A percentile compares a stretch with the other conserved stretches of the same genome.
Evolutionary conservation across 768 basidiomycete species (phyloP).

Genomic region (Psilocybe subaeruginosa): DNA sequence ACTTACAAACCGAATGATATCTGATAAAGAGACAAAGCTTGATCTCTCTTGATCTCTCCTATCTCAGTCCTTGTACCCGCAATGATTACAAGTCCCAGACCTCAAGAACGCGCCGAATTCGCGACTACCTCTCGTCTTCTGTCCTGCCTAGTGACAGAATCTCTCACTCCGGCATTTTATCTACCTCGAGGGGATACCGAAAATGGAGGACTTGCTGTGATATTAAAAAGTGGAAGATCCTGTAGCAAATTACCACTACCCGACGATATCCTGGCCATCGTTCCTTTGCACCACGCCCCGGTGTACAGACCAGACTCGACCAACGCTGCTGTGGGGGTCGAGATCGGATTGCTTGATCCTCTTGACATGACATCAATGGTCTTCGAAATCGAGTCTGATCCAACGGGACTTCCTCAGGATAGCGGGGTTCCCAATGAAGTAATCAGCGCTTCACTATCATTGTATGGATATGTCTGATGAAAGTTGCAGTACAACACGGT

Average conservation of each 20-base stretch:
- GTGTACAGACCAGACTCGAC: slow-evolving; percentile 42
- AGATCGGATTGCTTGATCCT: slow-evolving; percentile 56
- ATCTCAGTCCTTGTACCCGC: neutral
- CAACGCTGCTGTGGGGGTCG: slow-evolving; percentile 30
- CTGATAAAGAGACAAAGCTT: neutral
- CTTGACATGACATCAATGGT: slow-evolving; percentile 54
- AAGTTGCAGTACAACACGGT: slow-evolving; percentile 32
- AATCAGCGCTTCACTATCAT: neutral
- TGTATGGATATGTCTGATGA: slow-evolving; percentile 5
- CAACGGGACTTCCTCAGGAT: neutral
- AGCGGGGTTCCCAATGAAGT: neutral
- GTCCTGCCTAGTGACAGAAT: slow-evolving; percentile 64
- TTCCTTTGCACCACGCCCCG: slow-evolving; percentile 49
- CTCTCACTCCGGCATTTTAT: slow-evolving; percentile 51
- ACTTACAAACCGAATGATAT: neutral
- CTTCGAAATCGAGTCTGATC: slow-evolving; percentile 27
- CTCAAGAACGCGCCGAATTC: slow-evolving; percentile 47
- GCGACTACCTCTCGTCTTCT: slow-evolving; percentile 51
- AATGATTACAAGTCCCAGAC: slow-evolving; percentile 1
- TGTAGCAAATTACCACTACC: slow-evolving; percentile 28
- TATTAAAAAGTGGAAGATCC: slow-evolving; percentile 37
- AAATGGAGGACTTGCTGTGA: slow-evolving; percentile 40
- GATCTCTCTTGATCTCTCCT: neutral
- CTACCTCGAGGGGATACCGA: slow-evolving; percentile 37
- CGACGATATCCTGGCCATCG: slow-evolving; percentile 47